These are phyloP conservation scores for Leucosporidium creatinivorum DNA, from an alignment of 768 basidiomycete species.

Conservation along the genomic window DNA sequence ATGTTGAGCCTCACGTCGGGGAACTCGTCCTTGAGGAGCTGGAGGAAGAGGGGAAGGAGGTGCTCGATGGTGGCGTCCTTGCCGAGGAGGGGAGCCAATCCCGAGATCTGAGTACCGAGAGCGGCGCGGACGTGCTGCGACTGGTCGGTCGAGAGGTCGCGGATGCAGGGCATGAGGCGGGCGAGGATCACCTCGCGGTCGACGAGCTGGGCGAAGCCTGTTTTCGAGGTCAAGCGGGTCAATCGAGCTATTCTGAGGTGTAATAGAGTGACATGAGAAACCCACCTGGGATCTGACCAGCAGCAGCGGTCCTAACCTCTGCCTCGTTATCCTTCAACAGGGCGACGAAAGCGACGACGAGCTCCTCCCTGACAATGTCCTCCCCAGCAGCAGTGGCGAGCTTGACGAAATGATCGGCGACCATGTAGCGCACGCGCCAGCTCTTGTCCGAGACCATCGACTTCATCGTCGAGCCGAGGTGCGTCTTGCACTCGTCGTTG, in stretches of 20 bases:
- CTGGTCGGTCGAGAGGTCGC: conserved; percentile 82
- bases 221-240: conserved; percentile 1
- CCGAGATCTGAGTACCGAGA: conserved; percentile 89
- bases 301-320: conserved; percentile 91
- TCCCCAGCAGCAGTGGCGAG: conserved; percentile 83
- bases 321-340: conserved; percentile 97
- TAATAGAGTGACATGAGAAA: background rate
- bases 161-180: conserved; percentile 87
- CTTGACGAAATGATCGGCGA: conserved; percentile 95
- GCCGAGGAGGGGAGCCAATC: conserved; percentile 86
- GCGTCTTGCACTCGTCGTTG: conserved; percentile 82
- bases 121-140: conserved; percentile 98
- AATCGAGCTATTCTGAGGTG: background rate
- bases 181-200: conserved; percentile 90
- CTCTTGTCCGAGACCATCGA: conserved; percentile 88
- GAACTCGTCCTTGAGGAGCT: conserved; percentile 95
- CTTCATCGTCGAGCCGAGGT: conserved; percentile 78
- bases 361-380: conserved; percentile 85
- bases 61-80: conserved; percentile 92
- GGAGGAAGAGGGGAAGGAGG: conserved; percentile 90
- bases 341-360: conserved; percentile 85
- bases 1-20: conserved; percentile 95
- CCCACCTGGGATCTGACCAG: conserved; percentile 91
- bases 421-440: conserved; percentile 99
- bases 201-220: conserved; percentile 88